Evolutionary conservation across 306 rosid species (phyloP), one percentile per base, ranked within the genome.

Genomic region (Morella rubra): DNA sequence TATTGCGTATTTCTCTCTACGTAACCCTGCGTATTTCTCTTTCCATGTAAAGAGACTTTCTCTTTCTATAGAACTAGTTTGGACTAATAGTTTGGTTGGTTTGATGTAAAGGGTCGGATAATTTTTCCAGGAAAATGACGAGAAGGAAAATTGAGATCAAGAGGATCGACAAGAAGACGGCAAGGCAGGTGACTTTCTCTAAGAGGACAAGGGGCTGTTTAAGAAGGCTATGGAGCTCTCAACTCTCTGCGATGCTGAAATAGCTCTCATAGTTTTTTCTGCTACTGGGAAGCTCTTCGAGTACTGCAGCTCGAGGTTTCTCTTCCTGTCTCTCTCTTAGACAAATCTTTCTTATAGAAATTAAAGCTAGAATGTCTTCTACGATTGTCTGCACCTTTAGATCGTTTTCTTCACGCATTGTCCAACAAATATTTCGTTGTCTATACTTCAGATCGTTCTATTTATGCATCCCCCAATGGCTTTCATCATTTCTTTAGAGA

Each of bases 201-300:
- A 81, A 79, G 83, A 84, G 86, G 69, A 84, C 75, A 79, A 49
- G 77, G 88, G 88, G 7, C 74, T 87, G 1, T 73, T 87, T 32
- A 84, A 87, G 77, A 87, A 87, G 54, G 88, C 88, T 44, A 12
- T 19, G 47, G 90, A 87, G 65, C 88, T 87, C 56, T 82, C 86
- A 6, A 81, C 79, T 19, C 73, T 84, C 2, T 80, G 90, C 45
- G 88, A 87, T 75, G 87, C 86, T 69, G 84, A 85, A 53, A 70
- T 87, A 61, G 87, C 82, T 49, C 70, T 85, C 32, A 11, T 58
- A 0, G 76, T 87, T 71, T 83, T 85, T 19, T 83, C 87, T 16
- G 22, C 77, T 8, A 44, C 89, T 8, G 83, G 84, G 8, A 85
- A 73, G 44, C 83, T 87, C 77, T 82, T 60, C 22, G 84, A 82